A percentile compares a stretch with the other conserved stretches of the same genome.
Conservation (phyloP, 1,284 basidiomycete species). For the Ustilago nuda region DNA sequence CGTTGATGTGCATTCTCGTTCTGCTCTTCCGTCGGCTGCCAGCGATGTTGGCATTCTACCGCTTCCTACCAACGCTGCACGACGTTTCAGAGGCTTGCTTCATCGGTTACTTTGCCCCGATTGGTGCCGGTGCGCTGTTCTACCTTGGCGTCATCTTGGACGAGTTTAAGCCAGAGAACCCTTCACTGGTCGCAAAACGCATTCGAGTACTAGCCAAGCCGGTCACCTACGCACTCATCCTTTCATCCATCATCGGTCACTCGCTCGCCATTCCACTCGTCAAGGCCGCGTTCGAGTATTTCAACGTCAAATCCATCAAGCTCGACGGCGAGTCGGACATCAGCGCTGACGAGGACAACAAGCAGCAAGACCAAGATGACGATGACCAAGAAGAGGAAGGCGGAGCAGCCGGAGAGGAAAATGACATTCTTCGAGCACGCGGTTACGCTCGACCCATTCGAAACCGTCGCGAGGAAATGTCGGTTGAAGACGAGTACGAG, state of each 20-base stretch:
- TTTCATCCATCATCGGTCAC: slow-evolving; percentile 56
- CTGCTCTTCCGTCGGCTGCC: slow-evolving; percentile 69
- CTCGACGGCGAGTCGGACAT: slow-evolving; percentile 39
- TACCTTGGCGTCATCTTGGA: slow-evolving; percentile 53
- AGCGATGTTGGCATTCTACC: slow-evolving; percentile 59
- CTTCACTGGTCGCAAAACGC: slow-evolving; percentile 24
- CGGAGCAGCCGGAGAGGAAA: neutral
- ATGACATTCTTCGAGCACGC: slow-evolving; percentile 2
- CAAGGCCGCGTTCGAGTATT: slow-evolving; percentile 51
- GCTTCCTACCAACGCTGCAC: slow-evolving; percentile 64
- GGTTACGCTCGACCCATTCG: slow-evolving; percentile 29
- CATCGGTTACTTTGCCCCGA: slow-evolving; percentile 70
- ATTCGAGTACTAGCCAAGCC: slow-evolving; percentile 58
- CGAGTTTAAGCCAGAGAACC: slow-evolving; percentile 49
- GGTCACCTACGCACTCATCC: slow-evolving; percentile 55
- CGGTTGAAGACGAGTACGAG: slow-evolving; percentile 41
- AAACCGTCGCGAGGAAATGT: slow-evolving; percentile 21
- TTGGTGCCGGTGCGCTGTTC: slow-evolving; percentile 69
- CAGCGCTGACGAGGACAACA: slow-evolving; percentile 15
- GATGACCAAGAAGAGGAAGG: slow-evolving; percentile 1
- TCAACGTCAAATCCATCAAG: slow-evolving; percentile 51
- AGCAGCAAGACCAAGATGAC: slow-evolving; percentile 16
- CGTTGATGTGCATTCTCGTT: slow-evolving; percentile 70
- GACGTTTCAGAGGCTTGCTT: slow-evolving; percentile 66
- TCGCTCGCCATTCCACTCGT: slow-evolving; percentile 57